phyloP scores from a whole-genome alignment of 2,329 filamentous ascomycete genomes.

The Epichloe bromicola region DNA sequence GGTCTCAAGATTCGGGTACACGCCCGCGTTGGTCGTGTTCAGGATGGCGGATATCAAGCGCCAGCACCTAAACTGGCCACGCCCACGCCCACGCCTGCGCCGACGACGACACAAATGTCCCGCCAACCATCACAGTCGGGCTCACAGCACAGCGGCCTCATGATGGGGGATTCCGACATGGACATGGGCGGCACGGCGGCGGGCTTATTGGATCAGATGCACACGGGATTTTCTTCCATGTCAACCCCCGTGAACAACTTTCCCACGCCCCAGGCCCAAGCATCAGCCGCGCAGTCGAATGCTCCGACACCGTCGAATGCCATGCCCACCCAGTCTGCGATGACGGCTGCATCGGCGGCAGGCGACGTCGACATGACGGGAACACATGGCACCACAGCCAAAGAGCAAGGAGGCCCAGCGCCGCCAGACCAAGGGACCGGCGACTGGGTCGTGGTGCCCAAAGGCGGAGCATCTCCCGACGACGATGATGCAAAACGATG shows the following conservation, averaged over 20 bases:
- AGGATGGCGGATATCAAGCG: slow-evolving; percentile 66
- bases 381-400: slow-evolving; percentile 23
- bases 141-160: slow-evolving; percentile 41
- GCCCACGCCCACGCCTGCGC: slow-evolving; percentile 10
- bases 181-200: slow-evolving; percentile 54
- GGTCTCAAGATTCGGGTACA: slow-evolving; percentile 53
- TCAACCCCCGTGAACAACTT: slow-evolving; percentile 49
- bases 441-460: slow-evolving; percentile 67
- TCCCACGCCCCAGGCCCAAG: slow-evolving; percentile 45
- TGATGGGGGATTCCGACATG: slow-evolving; percentile 47
- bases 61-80: slow-evolving; percentile 30
- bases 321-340: slow-evolving; percentile 3
- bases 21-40: slow-evolving; percentile 54
- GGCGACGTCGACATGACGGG: slow-evolving; percentile 40
- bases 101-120: slow-evolving; percentile 26
- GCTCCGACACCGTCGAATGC: slow-evolving; percentile 42
- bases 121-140: slow-evolving; percentile 40
- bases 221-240: slow-evolving; percentile 44
- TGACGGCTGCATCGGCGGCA: slow-evolving; percentile 6
- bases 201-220: slow-evolving; percentile 56
- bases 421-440: slow-evolving; percentile 37
- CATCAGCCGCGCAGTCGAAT: slow-evolving; percentile 42
- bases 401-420: slow-evolving; percentile 25
- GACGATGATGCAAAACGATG: slow-evolving; percentile 11
- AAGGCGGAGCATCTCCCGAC: slow-evolving; percentile 38